Evolutionary conservation across 495 filamentous ascomycete species (phyloP).

Genomic region (Trichoderma virens): DNA sequence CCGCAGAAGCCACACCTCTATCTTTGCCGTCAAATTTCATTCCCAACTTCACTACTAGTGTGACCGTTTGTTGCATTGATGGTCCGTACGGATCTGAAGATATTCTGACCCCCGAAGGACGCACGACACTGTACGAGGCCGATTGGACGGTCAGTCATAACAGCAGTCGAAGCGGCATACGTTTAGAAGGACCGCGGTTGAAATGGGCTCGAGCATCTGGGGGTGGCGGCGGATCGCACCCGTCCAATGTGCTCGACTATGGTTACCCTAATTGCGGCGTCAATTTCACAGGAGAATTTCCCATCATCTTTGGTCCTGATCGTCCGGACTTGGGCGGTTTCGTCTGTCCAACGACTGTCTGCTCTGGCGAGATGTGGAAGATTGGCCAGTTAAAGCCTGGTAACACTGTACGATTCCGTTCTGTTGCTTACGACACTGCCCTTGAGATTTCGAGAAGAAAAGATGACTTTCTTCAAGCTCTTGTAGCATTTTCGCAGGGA

Average conservation of each 20-base stretch:
- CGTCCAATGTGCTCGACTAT: slow-evolving; percentile 52
- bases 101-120: slow-evolving; percentile 42
- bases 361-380: slow-evolving; percentile 50
- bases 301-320: slow-evolving; percentile 51
- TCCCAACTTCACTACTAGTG: slow-evolving; percentile 36
- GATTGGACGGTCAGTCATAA: slow-evolving; percentile 54
- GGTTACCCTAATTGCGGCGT: slow-evolving; percentile 47
- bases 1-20: neutral
- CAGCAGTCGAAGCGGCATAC: slow-evolving; percentile 48
- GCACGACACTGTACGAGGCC: slow-evolving; percentile 47
- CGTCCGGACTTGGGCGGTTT: slow-evolving; percentile 55
- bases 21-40: slow-evolving; percentile 31
- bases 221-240: slow-evolving; percentile 54
- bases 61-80: slow-evolving; percentile 46
- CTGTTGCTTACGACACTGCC: slow-evolving; percentile 40
- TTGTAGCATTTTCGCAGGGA: too few species aligned
- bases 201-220: slow-evolving; percentile 50
- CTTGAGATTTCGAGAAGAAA: slow-evolving; percentile 15
- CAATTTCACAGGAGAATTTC: slow-evolving; percentile 52
- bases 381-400: slow-evolving; percentile 54
- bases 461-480: too few species aligned
- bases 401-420: slow-evolving; percentile 41
- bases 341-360: slow-evolving; percentile 44
- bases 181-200: slow-evolving; percentile 47
- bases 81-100: slow-evolving; percentile 49